Conservation (phyloP, 1,139 yeast species). For the Yamadazyma trypodendri region DNA sequence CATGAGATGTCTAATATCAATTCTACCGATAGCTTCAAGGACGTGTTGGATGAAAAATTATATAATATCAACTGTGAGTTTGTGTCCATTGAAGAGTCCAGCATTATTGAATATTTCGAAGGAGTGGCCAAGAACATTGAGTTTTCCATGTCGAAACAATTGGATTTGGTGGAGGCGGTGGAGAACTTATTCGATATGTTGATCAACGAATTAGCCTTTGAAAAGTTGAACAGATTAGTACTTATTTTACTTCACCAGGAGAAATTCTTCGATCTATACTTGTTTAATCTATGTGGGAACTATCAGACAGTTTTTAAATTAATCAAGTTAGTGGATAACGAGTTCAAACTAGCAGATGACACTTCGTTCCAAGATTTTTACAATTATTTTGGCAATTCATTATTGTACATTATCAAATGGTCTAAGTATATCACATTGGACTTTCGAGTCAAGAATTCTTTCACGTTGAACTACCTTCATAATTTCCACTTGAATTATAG, state of each 20-base stretch:
- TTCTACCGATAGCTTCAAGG: constrained; percentile 17
- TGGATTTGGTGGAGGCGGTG: constrained; percentile 36
- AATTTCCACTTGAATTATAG: constrained; percentile 33
- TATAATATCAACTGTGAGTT: constrained; percentile 52
- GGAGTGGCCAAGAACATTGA: constrained; percentile 27
- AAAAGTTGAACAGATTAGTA: constrained; percentile 49
- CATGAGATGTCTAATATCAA: constrained; percentile 22
- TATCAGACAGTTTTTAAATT: constrained; percentile 23
- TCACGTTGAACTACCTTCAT: constrained; percentile 32
- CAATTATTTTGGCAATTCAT: constrained; percentile 61
- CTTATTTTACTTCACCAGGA: constrained; percentile 44
- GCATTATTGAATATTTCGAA: constrained; percentile 40
- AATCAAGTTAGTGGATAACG: constrained; percentile 32
- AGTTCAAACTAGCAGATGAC: constrained; percentile 40
- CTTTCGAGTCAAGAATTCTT: constrained; percentile 29
- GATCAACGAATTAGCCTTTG: constrained; percentile 35
- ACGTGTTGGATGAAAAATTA: constrained; percentile 32
- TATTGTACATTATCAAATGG: constrained; percentile 49
- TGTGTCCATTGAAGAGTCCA: constrained; percentile 52
- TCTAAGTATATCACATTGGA: constrained; percentile 40
- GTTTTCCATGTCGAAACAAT: constrained; percentile 39
- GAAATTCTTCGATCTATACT: constrained; percentile 41
- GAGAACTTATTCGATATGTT: constrained; percentile 37
- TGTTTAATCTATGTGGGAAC: constrained; percentile 26
- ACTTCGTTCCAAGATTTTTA: constrained; percentile 68